Conservation (phyloP, 139 green algal genomes). For the Chlorella sp. region DNA sequence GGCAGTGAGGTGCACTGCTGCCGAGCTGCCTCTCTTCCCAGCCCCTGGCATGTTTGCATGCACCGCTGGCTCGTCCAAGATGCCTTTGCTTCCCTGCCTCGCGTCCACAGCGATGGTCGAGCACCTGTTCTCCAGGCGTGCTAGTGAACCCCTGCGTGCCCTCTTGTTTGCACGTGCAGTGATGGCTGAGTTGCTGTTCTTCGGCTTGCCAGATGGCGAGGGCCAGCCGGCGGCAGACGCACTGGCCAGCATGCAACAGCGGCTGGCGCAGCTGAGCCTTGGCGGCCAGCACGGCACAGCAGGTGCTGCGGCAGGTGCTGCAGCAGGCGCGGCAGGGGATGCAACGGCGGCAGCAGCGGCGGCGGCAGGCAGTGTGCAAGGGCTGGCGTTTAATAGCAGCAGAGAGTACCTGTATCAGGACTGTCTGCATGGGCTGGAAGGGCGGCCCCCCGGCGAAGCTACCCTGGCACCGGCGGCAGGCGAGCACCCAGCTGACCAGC, state of each 20-base stretch:
- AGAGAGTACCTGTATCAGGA: constrained; percentile 80
- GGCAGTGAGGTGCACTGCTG: background rate
- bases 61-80: too few relatives aligned
- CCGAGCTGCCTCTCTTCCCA: background rate
- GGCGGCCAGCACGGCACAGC: too few relatives aligned
- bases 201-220: constrained; percentile 62
- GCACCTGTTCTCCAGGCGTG: too few relatives aligned
- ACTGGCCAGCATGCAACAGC: constrained; percentile 19
- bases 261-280: constrained; percentile 14
- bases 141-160: background rate
- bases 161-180: constrained; percentile 17
- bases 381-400: constrained; percentile 60
- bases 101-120: too few relatives aligned
- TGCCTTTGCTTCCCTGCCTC: too few relatives aligned
- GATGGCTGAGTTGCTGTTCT: constrained; percentile 86
- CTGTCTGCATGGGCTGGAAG: constrained; percentile 78
- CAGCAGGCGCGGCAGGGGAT: background rate
- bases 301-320: background rate
- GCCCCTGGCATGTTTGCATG: background rate
- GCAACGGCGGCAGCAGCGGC: background rate
- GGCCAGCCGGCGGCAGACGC: constrained; percentile 15
- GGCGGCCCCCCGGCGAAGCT: constrained; percentile 43
- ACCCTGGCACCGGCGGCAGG: constrained; percentile 10
- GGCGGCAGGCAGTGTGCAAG: background rate
- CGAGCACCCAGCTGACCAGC: constrained; percentile 13